Conservation (phyloP, 306 rosid species). For the Rosa chinensis region DNA sequence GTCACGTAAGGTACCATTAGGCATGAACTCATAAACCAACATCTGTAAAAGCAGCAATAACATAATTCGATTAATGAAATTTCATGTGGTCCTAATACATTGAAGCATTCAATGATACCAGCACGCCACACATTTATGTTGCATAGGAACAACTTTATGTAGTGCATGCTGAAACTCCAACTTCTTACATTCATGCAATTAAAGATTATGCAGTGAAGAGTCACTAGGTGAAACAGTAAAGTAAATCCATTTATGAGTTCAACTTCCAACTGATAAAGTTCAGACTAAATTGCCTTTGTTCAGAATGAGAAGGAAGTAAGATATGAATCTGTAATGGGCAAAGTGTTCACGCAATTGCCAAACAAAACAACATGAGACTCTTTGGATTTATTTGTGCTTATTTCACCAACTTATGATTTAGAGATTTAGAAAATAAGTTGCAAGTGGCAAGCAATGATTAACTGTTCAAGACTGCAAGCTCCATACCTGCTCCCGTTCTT, state of each 20-base stretch:
- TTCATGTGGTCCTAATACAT: not conserved
- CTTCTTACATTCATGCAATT: not conserved
- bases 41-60: constrained; percentile 56
- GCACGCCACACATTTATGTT: not conserved
- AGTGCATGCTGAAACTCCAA: not conserved
- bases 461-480: not conserved
- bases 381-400: not conserved
- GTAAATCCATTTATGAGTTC: not conserved
- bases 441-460: not conserved
- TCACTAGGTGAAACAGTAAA: not conserved
- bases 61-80: not conserved
- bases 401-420: not conserved
- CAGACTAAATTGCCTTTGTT: not conserved
- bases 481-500: constrained; percentile 72
- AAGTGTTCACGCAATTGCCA: not conserved
- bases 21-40: constrained; percentile 89
- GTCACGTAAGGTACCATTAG: constrained; percentile 82
- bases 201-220: not conserved
- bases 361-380: not conserved
- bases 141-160: not conserved
- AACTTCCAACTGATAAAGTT: not conserved
- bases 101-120: not conserved
- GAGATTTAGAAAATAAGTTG: not conserved
- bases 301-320: not conserved
- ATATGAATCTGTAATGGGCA: not conserved